Evolutionary conservation across 441 rosid species (phyloP).

Genomic region (Erodium texanum): DNA sequence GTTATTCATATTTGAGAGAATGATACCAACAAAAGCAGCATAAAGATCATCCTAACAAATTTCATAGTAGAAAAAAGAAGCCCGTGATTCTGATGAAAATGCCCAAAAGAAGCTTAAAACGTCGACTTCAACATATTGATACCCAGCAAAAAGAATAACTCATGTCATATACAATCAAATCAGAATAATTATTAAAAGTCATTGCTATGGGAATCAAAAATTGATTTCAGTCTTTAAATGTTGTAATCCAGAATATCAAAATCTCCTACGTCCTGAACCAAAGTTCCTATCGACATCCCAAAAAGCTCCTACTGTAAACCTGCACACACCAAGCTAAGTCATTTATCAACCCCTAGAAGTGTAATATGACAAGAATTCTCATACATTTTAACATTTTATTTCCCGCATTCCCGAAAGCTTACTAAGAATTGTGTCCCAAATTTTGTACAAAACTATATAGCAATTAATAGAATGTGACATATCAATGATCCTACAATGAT

Average conservation of each 20-base stretch:
- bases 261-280: constrained; percentile 24
- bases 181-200: constrained; percentile 22
- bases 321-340: constrained; percentile 25
- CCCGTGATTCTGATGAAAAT: not conserved
- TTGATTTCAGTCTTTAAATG: constrained; percentile 15
- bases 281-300: constrained; percentile 18
- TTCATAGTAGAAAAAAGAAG: not conserved
- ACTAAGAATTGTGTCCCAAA: too few species aligned
- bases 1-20: not conserved
- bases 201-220: constrained; percentile 10
- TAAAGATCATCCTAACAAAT: too few species aligned
- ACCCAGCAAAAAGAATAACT: constrained; percentile 9
- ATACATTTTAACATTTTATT: not conserved
- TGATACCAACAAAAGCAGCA: not conserved
- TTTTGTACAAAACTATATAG: not conserved
- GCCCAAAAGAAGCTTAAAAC: not conserved
- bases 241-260: constrained; percentile 25
- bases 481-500: not conserved
- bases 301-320: constrained; percentile 11
- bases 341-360: constrained; percentile 10
- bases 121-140: constrained; percentile 13
- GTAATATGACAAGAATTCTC: not conserved
- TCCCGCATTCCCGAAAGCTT: too few species aligned
- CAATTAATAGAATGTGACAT: not conserved
- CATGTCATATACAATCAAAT: constrained; percentile 29